phyloP scores from a whole-genome alignment of 164 flowering plant genomes.

The Annona squamosa region DNA sequence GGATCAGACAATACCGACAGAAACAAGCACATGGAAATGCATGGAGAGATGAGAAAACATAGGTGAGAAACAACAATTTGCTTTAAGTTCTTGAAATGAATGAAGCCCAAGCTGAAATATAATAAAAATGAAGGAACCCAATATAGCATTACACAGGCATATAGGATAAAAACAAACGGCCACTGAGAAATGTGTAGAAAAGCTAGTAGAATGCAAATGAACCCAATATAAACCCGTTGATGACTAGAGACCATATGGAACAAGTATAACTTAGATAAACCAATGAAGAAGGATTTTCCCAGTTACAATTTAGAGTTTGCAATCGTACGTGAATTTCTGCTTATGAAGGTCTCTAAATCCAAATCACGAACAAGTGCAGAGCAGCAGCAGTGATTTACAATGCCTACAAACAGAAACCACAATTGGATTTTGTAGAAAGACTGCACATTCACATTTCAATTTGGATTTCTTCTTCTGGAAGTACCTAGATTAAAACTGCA shows the following conservation, averaged over 20 bases:
- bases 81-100: conserved; percentile 1
- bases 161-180: no score
- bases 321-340: no score
- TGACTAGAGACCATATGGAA: not conserved
- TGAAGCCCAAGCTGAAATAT: not conserved
- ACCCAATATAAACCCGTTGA: conserved; percentile 1
- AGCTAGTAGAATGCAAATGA: not conserved
- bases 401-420: no score
- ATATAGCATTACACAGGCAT: not conserved
- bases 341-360: no score
- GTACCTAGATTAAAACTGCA: not conserved
- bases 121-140: not conserved
- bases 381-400: no score
- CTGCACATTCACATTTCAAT: no score
- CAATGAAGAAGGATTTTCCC: not conserved
- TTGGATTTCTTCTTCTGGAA: no score
- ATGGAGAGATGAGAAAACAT: conserved; percentile 6
- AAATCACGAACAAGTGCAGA: no score
- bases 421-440: no score
- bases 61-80: not conserved
- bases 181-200: not conserved
- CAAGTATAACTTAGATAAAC: not conserved
- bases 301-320: not conserved
- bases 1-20: not conserved
- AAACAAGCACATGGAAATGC: not conserved